These are phyloP conservation scores for Raffaelea ambrosiae DNA, from an alignment of 2,329 filamentous ascomycete genomes.

Conservation along the genomic window DNA sequence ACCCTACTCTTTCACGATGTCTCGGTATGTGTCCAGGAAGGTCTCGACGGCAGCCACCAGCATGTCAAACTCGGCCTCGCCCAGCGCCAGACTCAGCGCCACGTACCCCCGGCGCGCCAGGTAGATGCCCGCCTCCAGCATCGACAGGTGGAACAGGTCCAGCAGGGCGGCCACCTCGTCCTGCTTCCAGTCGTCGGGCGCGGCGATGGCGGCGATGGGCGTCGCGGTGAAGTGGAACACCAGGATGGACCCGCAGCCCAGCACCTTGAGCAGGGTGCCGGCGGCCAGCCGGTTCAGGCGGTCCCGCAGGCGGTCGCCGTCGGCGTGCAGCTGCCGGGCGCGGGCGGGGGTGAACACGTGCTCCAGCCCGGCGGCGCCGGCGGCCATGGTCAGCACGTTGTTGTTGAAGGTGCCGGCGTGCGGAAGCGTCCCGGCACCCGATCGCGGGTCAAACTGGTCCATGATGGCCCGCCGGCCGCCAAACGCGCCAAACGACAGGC, in stretches of 20 bases:
- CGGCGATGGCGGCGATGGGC: slow-evolving; percentile 15
- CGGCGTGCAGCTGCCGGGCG: slow-evolving; percentile 19
- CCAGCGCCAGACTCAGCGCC: background rate
- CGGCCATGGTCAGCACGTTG: slow-evolving; percentile 48
- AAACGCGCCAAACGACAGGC: slow-evolving; percentile 50
- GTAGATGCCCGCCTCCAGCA: slow-evolving; percentile 1
- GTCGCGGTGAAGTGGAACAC: background rate
- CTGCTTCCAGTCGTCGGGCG: background rate
- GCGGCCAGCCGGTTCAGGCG: slow-evolving; percentile 19
- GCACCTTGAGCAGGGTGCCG: slow-evolving; percentile 15
- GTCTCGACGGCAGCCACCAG: background rate
- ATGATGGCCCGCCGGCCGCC: slow-evolving; percentile 58
- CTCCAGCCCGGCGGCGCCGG: slow-evolving; percentile 33
- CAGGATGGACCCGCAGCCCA: background rate
- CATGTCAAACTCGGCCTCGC: background rate
- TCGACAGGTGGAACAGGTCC: background rate
- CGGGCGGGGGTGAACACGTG: slow-evolving; percentile 24
- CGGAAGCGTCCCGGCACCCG: slow-evolving; percentile 31
- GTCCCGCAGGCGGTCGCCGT: slow-evolving; percentile 23
- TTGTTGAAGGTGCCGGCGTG: slow-evolving; percentile 58
- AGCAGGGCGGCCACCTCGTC: background rate
- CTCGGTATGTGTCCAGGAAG: background rate
- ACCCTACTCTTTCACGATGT: no score
- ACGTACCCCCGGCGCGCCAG: background rate
- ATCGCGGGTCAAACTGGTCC: slow-evolving; percentile 54